Percentiles rank a stretch among this genome's conserved stretches.
These are phyloP conservation scores for Globisporangium middletonii DNA, from an alignment of 352 stramenopile species.

Conservation along the genomic window DNA sequence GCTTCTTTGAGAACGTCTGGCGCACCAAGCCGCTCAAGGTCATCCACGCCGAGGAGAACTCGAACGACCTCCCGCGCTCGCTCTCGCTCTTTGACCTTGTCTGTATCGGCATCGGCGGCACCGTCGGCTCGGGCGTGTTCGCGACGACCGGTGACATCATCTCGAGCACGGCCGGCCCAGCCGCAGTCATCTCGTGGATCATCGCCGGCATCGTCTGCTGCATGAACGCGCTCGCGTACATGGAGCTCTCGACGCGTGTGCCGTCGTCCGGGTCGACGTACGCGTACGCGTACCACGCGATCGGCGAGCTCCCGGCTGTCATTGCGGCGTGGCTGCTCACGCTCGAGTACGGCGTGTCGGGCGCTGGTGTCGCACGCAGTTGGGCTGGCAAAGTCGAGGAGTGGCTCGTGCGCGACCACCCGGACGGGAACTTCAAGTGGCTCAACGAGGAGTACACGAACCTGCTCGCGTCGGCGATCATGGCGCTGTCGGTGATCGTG, in stretches of 20 bases:
- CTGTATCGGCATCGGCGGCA: conserved; percentile 89
- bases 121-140: conserved; percentile 90
- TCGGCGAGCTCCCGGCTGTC: conserved; percentile 91
- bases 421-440: conserved; percentile 33
- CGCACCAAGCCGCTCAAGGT: conserved; percentile 74
- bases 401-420: conserved; percentile 47
- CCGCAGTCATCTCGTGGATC: conserved; percentile 74
- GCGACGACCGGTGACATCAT: conserved; percentile 79
- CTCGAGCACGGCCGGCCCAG: conserved; percentile 62
- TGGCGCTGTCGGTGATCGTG: conserved; percentile 59
- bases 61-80: conserved; percentile 53
- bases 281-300: conserved; percentile 88
- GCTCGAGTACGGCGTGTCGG: conserved; percentile 91
- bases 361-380: conserved; percentile 86
- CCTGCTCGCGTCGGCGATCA: conserved; percentile 59
- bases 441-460: conserved; percentile 61
- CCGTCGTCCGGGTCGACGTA: conserved; percentile 89
- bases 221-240: conserved; percentile 85
- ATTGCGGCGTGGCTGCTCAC: conserved; percentile 84
- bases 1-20: conserved; percentile 44
- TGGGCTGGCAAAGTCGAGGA: conserved; percentile 90
- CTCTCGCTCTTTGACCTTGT: conserved; percentile 88
- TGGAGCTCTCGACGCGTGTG: conserved; percentile 84
- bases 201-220: conserved; percentile 79
- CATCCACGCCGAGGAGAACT: conserved; percentile 70